Evolutionary conservation across 163 green algal genomes (phyloP).

Genomic region (Scenedesmus sp.): DNA sequence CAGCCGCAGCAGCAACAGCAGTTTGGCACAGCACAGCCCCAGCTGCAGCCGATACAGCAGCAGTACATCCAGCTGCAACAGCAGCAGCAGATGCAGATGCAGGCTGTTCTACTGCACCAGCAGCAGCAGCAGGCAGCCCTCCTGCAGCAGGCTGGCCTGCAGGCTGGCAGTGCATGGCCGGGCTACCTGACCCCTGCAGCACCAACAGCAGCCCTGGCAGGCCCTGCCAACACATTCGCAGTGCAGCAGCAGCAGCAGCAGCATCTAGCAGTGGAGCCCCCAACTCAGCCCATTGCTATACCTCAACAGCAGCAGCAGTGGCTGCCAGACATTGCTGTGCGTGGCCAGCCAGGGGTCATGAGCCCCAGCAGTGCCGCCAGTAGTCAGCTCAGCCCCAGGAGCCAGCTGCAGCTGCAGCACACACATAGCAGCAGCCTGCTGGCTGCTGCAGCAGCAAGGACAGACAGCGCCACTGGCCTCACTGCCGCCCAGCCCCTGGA

Average conservation of each 20-base stretch:
- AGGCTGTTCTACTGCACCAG: not conserved
- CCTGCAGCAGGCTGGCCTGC: not conserved
- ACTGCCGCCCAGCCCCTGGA: not conserved
- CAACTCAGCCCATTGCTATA: not conserved
- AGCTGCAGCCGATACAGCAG: not conserved
- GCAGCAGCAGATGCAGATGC: not conserved
- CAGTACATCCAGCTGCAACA: not conserved
- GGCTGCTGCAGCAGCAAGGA: not conserved
- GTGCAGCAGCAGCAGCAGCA: constrained; percentile 21
- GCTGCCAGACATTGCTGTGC: not conserved
- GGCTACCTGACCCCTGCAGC: not conserved
- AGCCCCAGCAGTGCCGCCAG: not conserved
- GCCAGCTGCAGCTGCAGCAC: constrained; percentile 8
- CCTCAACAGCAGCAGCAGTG: not conserved
- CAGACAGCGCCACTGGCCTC: not conserved
- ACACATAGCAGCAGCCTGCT: constrained; percentile 1
- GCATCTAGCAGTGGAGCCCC: not conserved
- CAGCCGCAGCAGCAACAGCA: constrained; percentile 15
- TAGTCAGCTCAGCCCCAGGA: not conserved
- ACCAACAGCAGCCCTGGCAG: not conserved
- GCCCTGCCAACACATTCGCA: not conserved
- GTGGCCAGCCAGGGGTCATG: not conserved
- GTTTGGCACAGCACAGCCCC: not conserved
- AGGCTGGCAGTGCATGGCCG: not conserved
- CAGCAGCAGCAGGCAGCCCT: constrained; percentile 7